Percentiles rank a stretch among this genome's conserved stretches.
These are phyloP conservation scores for Exophiala phaeomuriformis DNA, from an alignment of 2,329 filamentous ascomycete genomes.

Conservation along the genomic window DNA sequence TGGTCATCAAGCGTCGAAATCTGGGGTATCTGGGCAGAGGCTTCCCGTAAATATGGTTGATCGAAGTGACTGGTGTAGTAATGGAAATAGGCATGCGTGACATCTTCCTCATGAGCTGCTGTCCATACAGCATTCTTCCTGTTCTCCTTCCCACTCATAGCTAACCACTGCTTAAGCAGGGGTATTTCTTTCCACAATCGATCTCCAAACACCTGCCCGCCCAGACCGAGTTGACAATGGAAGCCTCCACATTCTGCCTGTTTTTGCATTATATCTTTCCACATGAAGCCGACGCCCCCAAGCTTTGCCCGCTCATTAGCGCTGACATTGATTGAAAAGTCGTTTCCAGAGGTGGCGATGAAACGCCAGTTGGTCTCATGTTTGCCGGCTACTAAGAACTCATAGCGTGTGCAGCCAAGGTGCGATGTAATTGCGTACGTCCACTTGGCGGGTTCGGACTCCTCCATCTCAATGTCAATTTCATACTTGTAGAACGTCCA, in stretches of 20 bases:
- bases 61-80: conserved; percentile 99
- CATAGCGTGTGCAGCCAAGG: conserved; percentile 93
- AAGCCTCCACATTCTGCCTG: conserved; percentile 95
- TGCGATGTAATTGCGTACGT: conserved; percentile 98
- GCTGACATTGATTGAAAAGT: conserved; percentile 82
- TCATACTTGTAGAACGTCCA: conserved; percentile 98
- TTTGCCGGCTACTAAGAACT: conserved; percentile 88
- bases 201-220: conserved; percentile 93
- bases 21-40: conserved; percentile 95
- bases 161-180: conserved; percentile 87
- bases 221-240: conserved; percentile 84
- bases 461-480: conserved; percentile 81
- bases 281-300: conserved; percentile 90
- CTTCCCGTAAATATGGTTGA: conserved; percentile 86
- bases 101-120: conserved; percentile 88
- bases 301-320: conserved; percentile 77
- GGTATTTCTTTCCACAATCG: conserved; percentile 94
- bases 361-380: conserved; percentile 92
- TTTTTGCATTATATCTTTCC: conserved; percentile 97
- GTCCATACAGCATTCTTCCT: conserved; percentile 88
- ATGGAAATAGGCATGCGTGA: conserved; percentile 94
- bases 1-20: conserved; percentile 91
- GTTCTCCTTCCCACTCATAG: conserved; percentile 86
- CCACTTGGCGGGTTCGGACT: conserved; percentile 71
- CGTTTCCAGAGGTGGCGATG: conserved; percentile 90